A percentile compares a stretch with the other conserved stretches of the same genome.
Evolutionary conservation across 2,329 filamentous ascomycete species (phyloP).

Genomic region (Endocalyx cinctus): DNA sequence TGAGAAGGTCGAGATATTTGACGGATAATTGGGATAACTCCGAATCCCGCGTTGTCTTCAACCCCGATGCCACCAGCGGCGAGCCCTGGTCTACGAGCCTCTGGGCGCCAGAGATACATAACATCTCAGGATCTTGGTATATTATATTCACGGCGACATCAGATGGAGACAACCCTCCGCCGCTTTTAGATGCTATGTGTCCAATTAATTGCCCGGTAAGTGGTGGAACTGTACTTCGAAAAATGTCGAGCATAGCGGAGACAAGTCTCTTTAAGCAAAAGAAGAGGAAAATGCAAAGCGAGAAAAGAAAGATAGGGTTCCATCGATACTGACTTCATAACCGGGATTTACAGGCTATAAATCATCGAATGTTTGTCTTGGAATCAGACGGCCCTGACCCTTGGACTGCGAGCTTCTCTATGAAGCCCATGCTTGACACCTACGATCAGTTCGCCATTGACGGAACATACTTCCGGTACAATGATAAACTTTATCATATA

Average conservation of each 20-base stretch:
- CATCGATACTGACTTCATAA: no score
- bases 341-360: slow-evolving; percentile 21
- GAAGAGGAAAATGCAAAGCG: no score
- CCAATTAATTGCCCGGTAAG: slow-evolving; percentile 29
- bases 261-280: no score
- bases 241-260: no score
- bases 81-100: slow-evolving; percentile 31
- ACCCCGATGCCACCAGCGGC: slow-evolving; percentile 24
- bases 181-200: slow-evolving; percentile 29
- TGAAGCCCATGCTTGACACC: slow-evolving; percentile 29
- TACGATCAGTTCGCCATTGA: slow-evolving; percentile 34
- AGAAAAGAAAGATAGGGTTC: no score
- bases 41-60: slow-evolving; percentile 31
- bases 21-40: slow-evolving; percentile 37
- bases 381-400: slow-evolving; percentile 25
- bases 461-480: slow-evolving; percentile 28
- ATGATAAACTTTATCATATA: slow-evolving; percentile 29
- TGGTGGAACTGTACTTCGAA: no score
- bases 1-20: slow-evolving; percentile 30
- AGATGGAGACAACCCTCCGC: slow-evolving; percentile 28
- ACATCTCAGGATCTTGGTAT: slow-evolving; percentile 28
- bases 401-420: slow-evolving; percentile 26
- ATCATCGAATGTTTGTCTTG: slow-evolving; percentile 33
- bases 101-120: slow-evolving; percentile 32
- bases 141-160: slow-evolving; percentile 31